Evolutionary conservation across 805 yeast genomes (phyloP).

Genomic region (Cyberlindnera xylosilytica): DNA sequence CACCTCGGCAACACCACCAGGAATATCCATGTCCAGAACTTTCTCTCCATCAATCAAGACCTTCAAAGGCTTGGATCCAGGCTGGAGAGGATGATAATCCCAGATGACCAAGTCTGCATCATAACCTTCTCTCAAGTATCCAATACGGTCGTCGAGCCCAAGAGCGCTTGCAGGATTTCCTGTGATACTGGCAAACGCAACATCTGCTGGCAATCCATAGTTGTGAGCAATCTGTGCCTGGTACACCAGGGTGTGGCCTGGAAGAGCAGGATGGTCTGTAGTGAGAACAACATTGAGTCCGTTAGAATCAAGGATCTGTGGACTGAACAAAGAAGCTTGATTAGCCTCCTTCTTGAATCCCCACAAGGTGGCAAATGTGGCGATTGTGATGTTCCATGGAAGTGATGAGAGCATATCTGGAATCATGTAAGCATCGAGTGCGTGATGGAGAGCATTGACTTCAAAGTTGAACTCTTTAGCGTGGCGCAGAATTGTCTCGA

Average conservation of each 20-base stretch:
- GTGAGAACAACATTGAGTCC: conserved; percentile 8
- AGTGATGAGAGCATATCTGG: conserved; percentile 6
- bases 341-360: conserved; percentile 12
- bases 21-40: conserved; percentile 2
- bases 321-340: conserved; percentile 10
- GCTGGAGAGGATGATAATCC: conserved; percentile 7
- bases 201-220: conserved; percentile 8
- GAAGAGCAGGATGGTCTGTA: conserved; percentile 12
- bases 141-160: conserved; percentile 7
- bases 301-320: conserved; percentile 5
- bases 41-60: conserved; percentile 10
- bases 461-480: conserved; percentile 8
- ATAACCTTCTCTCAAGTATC: conserved; percentile 8
- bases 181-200: conserved; percentile 9
- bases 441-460: conserved; percentile 9
- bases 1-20: neutral
- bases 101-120: conserved; percentile 11
- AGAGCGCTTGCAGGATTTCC: conserved; percentile 7
- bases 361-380: conserved; percentile 11
- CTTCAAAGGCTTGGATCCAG: conserved; percentile 7
- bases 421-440: conserved; percentile 7
- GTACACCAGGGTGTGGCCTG: conserved; percentile 8
- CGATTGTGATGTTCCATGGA: conserved; percentile 10
- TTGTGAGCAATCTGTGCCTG: conserved; percentile 12
- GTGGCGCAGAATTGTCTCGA: conserved; percentile 10